Evolutionary conservation across 164 flowering plant species (phyloP), one percentile per base, ranked within the genome.

Genomic region (Litsea cubeba): DNA sequence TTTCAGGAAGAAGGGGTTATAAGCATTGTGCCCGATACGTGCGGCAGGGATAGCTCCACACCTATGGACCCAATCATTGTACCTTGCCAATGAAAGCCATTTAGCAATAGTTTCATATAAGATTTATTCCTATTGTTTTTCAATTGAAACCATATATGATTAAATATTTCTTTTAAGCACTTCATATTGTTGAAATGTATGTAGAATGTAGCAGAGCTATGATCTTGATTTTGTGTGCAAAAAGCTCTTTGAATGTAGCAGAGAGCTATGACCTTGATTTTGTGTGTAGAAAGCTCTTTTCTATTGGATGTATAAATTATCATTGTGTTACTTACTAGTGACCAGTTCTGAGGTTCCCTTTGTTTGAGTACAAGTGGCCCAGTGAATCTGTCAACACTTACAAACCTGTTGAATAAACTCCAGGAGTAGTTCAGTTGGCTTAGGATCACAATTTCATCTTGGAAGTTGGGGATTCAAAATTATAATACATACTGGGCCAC

Each of bases 11-110:
- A 92, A 81, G 87, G 77, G 71, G 79, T 90, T 66, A 65, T 79
- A 54, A 80, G 71, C 80, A 84, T 89, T 58, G 78, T 77, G 23
- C 80, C 90, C 35, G 86, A 87, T 46, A 89, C 76, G 89, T 95
- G 99, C 69, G 80, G 81, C 22, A 86, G 93, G 65, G 88, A 90
- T 67, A 73, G 54, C 40, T 85, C 90, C 20, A 74, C 76, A 5
- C 81, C 97, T 11, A 72, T 95, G 92, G 91, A 90, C 1, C 97
- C 97, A 3, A 77, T 78, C n/a, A 76, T 87, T 4, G 71, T 87
- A 62, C 32, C 86, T 75, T 94, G 98, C 68, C 72, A 81, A 25
- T 71, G 58, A 75, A 23, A 28, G 3, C 8, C 26, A 32, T 17
- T 6, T 66, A 3, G 28, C 28, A 3, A 1, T 62, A 20, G 6